Base-by-base conservation (phyloP, 129 eudicot species). In the Rutidosis leptorrhynchoides region DNA sequence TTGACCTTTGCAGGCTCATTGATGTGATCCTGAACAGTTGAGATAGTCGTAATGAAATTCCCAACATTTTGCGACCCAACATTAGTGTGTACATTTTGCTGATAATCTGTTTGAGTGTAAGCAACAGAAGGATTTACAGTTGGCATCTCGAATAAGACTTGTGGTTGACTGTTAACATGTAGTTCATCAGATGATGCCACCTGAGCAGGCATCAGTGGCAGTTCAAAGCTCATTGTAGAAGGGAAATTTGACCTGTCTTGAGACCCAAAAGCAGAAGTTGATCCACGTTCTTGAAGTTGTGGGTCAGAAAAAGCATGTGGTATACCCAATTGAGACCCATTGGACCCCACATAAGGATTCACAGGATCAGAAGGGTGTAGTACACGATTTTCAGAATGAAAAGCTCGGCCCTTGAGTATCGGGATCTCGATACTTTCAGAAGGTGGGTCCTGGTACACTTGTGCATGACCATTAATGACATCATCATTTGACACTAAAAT, bases 271-370 rank as follows among this genome's bases (percentile, higher is more conserved):
- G 67, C 65, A 65, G 90, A 84, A 40, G 56, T 81, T 51, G 75
- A 64, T 65, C 83, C 97, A 67, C 68, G 81, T 74, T 85, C 96
- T 53, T 83, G 96, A 22, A 91, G 94, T 59, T 77, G 83, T 20
- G 97, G 88, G 63, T 91, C 97, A 61, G 97, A 91, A 83, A 81
- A 81, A 27, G 97, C 97, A 77, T 91, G 97, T 22, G 83, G 85
- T 64, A 91, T 81, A 53, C 89, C 96, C 69, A 77, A 73, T 43
- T 72, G 77, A 54, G 84, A 74, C 58, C 57, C 80, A 27, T 32
- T 59, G 26, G 81, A 74, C 43, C 77, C 85, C 75, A 79, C 49
- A 30, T 65, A 73, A 1, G 62, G 61, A 26, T 56, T 74, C 77
- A 67, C 60, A 26, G 78, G 76, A 69, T 75, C 72, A 24, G 79